Conservation (phyloP, 1,139 yeast species). For the Magnusiomyces suaveolens region DNA sequence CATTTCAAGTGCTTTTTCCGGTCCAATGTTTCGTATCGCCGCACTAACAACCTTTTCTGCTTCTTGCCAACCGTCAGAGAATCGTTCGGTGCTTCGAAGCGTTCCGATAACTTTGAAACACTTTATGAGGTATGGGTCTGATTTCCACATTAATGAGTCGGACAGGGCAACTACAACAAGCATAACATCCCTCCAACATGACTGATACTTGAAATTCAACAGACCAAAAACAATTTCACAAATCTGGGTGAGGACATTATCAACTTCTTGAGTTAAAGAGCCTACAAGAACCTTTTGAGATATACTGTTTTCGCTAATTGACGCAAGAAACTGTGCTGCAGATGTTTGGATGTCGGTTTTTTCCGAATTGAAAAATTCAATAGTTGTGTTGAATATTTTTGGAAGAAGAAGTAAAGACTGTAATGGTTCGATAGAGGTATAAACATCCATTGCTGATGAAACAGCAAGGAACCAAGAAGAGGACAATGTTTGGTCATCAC, state of each 20-base stretch:
- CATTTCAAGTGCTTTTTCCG: slow-evolving; percentile 62
- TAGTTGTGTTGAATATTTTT: slow-evolving; percentile 46
- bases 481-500: slow-evolving; percentile 73
- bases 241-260: slow-evolving; percentile 44
- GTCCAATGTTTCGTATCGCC: slow-evolving; percentile 74
- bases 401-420: slow-evolving; percentile 51
- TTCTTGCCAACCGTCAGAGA: slow-evolving; percentile 62
- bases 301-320: slow-evolving; percentile 34
- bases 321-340: slow-evolving; percentile 80
- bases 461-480: slow-evolving; percentile 94
- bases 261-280: slow-evolving; percentile 35
- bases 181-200: slow-evolving; percentile 66
- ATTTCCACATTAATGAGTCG: slow-evolving; percentile 52
- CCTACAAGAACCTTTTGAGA: slow-evolving; percentile 4
- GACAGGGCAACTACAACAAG: slow-evolving; percentile 59
- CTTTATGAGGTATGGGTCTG: slow-evolving; percentile 62
- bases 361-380: slow-evolving; percentile 58
- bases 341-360: slow-evolving; percentile 58
- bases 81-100: slow-evolving; percentile 72
- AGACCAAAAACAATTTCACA: slow-evolving; percentile 44
- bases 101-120: slow-evolving; percentile 69
- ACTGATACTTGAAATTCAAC: slow-evolving; percentile 64
- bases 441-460: slow-evolving; percentile 74
- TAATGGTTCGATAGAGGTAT: slow-evolving; percentile 51
- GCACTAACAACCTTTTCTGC: slow-evolving; percentile 75